Percentiles rank a stretch among this genome's conserved stretches.
Conservation (phyloP, 352 stramenopile species). For the Thalassiosira oceanica region DNA sequence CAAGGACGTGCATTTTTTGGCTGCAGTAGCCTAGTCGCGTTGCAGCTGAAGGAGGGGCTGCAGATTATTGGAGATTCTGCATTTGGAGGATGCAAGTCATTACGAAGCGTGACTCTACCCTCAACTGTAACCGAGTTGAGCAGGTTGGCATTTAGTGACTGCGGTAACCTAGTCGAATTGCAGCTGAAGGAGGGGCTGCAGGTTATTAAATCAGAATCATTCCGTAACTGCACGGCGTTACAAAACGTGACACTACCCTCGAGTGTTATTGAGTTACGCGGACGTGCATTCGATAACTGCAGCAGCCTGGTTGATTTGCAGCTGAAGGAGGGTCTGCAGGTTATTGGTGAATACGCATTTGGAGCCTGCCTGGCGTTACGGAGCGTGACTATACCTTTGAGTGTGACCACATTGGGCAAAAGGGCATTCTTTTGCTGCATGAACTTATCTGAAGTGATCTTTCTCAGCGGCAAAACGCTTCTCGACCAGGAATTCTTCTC, state of each 20-base stretch:
- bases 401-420: background rate
- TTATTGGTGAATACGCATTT: background rate
- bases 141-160: background rate
- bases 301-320: background rate
- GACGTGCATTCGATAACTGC: background rate
- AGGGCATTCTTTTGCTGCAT: no score
- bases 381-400: conserved; percentile 1
- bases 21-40: background rate
- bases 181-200: background rate
- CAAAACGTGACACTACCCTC: background rate
- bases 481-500: no score
- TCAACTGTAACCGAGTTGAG: background rate
- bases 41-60: conserved; percentile 1
- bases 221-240: background rate
- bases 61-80: background rate
- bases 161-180: background rate
- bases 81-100: background rate
- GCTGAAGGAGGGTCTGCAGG: background rate
- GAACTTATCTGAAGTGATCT: no score
- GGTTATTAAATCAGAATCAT: conserved; percentile 1
- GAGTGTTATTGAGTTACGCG: background rate
- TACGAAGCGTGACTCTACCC: background rate
- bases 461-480: no score
- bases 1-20: background rate
- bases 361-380: background rate